These are phyloP conservation scores for Guillardia theta DNA, from an alignment of 78 protist species.

Conservation along the genomic window DNA sequence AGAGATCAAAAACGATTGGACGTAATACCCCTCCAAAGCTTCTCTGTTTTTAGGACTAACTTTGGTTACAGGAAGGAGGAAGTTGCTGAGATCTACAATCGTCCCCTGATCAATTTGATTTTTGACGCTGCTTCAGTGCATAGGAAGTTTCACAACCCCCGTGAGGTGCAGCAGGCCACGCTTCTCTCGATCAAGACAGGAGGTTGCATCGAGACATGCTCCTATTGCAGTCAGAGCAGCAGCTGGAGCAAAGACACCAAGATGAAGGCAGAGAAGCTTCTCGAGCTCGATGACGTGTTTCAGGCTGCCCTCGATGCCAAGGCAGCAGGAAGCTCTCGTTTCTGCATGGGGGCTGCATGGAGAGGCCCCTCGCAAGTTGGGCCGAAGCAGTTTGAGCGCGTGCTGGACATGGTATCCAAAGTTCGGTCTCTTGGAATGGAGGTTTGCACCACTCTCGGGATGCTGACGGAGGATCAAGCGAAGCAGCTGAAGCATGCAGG, in stretches of 20 bases:
- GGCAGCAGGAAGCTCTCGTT: slow-evolving; percentile 67
- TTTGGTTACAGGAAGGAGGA: background rate
- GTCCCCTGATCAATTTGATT: slow-evolving; percentile 67
- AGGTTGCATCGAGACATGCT: slow-evolving; percentile 76
- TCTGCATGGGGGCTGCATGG: slow-evolving; percentile 85
- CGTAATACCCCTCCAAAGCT: too few species aligned
- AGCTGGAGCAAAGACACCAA: slow-evolving; percentile 50
- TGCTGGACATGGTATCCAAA: slow-evolving; percentile 23
- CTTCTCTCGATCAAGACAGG: slow-evolving; percentile 80
- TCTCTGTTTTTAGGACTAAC: too few species aligned
- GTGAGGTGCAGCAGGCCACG: slow-evolving; percentile 76
- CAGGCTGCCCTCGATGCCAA: slow-evolving; percentile 61
- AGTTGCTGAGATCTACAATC: slow-evolving; percentile 46
- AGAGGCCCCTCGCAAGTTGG: slow-evolving; percentile 56
- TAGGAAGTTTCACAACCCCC: slow-evolving; percentile 58
- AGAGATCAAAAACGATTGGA: too few species aligned
- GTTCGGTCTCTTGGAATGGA: slow-evolving; percentile 69
- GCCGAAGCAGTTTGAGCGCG: slow-evolving; percentile 32
- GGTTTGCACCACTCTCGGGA: slow-evolving; percentile 75
- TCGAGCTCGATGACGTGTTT: slow-evolving; percentile 45
- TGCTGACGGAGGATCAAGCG: slow-evolving; percentile 54
- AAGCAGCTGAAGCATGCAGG: slow-evolving; percentile 72
- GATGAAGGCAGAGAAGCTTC: slow-evolving; percentile 57
- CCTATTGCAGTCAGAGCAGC: slow-evolving; percentile 70
- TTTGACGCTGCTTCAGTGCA: slow-evolving; percentile 63